These are phyloP conservation scores for Dendrocalamus sinicus DNA, from an alignment of 176 grass and related monocot species.

Conservation along the genomic window DNA sequence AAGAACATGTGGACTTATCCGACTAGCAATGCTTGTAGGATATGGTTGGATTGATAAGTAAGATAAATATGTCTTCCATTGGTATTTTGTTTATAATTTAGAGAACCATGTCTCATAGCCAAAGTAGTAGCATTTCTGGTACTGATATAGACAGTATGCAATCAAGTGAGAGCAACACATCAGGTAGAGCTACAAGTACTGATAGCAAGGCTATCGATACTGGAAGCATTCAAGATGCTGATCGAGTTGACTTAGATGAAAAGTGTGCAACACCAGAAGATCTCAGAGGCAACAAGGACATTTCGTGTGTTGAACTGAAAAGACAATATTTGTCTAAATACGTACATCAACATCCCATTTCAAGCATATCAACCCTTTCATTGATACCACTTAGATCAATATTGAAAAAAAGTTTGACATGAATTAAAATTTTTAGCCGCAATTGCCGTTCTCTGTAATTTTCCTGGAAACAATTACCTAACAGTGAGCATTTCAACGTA, in stretches of 20 bases:
- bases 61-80: constrained; percentile 93
- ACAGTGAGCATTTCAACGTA: no score
- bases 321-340: constrained; percentile 66
- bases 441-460: no score
- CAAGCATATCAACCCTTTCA: no score
- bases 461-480: no score
- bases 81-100: constrained; percentile 47
- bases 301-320: constrained; percentile 42
- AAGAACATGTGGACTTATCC: constrained; percentile 10
- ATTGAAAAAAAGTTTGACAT: no score
- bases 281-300: constrained; percentile 49
- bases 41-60: constrained; percentile 98
- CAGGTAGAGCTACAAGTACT: constrained; percentile 43
- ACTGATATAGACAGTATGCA: constrained; percentile 78
- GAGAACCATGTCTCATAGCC: constrained; percentile 76
- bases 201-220: constrained; percentile 47
- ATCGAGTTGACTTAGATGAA: constrained; percentile 31
- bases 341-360: constrained; percentile 52
- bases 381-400: no score
- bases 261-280: constrained; percentile 47
- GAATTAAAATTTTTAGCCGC: no score
- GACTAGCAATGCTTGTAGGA: constrained; percentile 64
- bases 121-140: constrained; percentile 82
- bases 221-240: constrained; percentile 41
- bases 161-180: constrained; percentile 66